Evolutionary conservation across 1,284 basidiomycete genomes (phyloP).

Genomic region (Ceratobasidium sp.): DNA sequence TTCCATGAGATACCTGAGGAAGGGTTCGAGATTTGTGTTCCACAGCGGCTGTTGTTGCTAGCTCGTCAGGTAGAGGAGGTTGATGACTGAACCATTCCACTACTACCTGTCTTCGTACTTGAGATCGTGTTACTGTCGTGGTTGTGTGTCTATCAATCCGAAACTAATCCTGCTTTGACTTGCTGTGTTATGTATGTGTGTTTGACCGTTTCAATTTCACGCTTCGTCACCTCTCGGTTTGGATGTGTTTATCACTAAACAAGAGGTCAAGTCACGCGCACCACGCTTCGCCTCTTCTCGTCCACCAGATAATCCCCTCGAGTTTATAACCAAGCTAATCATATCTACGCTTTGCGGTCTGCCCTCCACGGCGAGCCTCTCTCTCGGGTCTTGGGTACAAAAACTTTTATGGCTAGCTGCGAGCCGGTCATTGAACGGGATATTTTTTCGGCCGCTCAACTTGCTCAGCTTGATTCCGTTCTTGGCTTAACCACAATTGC

Average conservation of each 20-base stretch:
- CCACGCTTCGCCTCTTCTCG: too few species aligned
- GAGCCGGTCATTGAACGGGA: background rate
- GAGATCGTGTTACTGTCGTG: too few species aligned
- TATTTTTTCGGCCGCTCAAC: slow-evolving; percentile 1
- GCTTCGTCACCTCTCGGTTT: too few species aligned
- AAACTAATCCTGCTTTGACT: too few species aligned
- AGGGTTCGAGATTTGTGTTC: background rate
- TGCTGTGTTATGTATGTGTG: too few species aligned
- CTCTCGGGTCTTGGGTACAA: background rate
- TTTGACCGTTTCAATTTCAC: too few species aligned
- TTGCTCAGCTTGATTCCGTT: slow-evolving; percentile 20
- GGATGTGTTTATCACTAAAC: too few species aligned
- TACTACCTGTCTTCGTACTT: too few species aligned
- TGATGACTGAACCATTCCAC: background rate
- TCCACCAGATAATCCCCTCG: background rate
- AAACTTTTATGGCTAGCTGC: background rate
- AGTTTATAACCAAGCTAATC: slow-evolving; percentile 4
- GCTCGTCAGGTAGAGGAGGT: background rate
- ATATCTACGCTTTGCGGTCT: background rate
- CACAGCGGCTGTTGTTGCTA: slow-evolving; percentile 1
- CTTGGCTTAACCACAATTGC: slow-evolving; percentile 18
- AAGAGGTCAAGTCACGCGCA: too few species aligned
- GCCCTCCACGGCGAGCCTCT: background rate
- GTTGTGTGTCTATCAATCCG: too few species aligned
- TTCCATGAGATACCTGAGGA: too few species aligned